Percentiles rank a stretch among this genome's conserved stretches.
phyloP scores from a whole-genome alignment of 495 filamentous ascomycete genomes.

The Hyaloscypha finlandica region DNA sequence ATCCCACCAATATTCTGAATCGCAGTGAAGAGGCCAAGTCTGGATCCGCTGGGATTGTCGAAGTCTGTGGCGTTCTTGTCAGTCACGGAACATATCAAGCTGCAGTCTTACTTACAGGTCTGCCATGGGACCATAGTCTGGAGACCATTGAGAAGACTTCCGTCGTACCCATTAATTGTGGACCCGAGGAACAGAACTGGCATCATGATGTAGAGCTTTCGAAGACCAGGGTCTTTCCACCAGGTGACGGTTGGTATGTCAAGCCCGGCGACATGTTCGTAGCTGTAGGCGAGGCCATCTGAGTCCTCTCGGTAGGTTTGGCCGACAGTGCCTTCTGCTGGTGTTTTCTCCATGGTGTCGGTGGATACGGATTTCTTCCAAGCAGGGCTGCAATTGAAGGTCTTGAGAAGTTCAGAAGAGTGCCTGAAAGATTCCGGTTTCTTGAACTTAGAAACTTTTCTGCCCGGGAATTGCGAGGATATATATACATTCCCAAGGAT shows the following conservation, averaged over 20 bases:
- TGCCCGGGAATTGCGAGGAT: background rate
- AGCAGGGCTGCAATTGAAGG: no score
- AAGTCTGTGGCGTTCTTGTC: constrained; percentile 1
- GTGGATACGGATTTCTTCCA: background rate
- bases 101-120: background rate
- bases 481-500: background rate
- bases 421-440: no score
- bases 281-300: background rate
- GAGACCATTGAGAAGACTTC: constrained; percentile 9
- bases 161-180: constrained; percentile 6
- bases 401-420: background rate
- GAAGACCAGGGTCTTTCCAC: constrained; percentile 32
- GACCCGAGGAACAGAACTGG: constrained; percentile 32
- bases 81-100: background rate
- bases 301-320: background rate
- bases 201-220: constrained; percentile 39
- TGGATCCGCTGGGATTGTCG: constrained; percentile 14
- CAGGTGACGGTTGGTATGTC: background rate
- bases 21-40: constrained; percentile 37
- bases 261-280: background rate
- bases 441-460: background rate
- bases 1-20: constrained; percentile 8
- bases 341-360: background rate
- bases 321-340: background rate
- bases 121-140: constrained; percentile 7